phyloP scores from a whole-genome alignment of 1,284 basidiomycete genomes.

The Coriolopsis trogii region DNA sequence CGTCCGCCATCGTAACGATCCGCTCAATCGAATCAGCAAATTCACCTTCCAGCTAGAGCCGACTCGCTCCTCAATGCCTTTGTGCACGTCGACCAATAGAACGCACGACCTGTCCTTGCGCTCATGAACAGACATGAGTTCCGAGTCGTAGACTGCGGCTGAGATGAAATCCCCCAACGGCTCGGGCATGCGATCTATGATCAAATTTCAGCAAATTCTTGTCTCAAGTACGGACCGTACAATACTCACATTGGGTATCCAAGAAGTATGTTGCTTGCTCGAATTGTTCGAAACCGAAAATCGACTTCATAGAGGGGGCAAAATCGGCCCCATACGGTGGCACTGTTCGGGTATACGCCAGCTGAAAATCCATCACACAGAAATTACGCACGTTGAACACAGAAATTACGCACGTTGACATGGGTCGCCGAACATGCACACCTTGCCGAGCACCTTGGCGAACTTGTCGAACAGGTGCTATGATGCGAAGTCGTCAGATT shows the following conservation, averaged over 20 bases:
- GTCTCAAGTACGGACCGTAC: no score
- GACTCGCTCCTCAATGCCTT: conserved; percentile 39
- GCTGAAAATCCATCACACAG: no score
- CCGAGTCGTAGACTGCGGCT: conserved; percentile 40
- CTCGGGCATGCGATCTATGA: conserved; percentile 55
- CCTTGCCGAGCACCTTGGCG: conserved; percentile 33
- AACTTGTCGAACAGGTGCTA: conserved; percentile 42
- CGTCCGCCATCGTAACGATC: background rate
- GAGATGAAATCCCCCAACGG: conserved; percentile 54
- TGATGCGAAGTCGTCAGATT: no score
- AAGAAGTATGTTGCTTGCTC: conserved; percentile 38
- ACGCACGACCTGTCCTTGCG: conserved; percentile 31
- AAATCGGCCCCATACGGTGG: conserved; percentile 49
- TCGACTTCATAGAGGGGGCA: conserved; percentile 40
- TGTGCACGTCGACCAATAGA: conserved; percentile 44
- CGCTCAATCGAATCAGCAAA: background rate
- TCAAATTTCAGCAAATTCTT: conserved; percentile 27
- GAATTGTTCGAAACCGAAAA: conserved; percentile 49
- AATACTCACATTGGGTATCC: conserved; percentile 30
- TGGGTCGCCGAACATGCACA: conserved; percentile 50
- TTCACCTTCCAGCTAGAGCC: conserved; percentile 49
- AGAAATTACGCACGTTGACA: conserved; percentile 50
- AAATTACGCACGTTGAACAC: no score
- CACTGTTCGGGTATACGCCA: no score
- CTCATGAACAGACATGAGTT: conserved; percentile 40